These are phyloP conservation scores for Neoboletus brunneissimus DNA, from an alignment of 768 basidiomycete genomes.

Conservation along the genomic window DNA sequence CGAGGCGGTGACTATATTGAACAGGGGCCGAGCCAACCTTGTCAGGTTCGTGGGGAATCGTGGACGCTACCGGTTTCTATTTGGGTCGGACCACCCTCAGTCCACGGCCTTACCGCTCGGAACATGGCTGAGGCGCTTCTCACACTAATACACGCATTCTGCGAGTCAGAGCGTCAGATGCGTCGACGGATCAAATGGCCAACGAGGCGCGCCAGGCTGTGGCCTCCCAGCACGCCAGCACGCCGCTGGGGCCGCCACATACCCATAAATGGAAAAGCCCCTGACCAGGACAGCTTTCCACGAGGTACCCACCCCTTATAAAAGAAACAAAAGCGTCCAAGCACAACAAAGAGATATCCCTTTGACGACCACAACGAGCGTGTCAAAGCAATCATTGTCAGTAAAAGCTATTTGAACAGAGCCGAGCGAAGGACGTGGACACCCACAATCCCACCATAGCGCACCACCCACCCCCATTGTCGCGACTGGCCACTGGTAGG, in stretches of 20 bases:
- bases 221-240: neutral
- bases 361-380: conserved; percentile 1
- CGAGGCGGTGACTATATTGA: neutral
- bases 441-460: neutral
- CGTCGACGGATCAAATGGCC: neutral
- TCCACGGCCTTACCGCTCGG: neutral
- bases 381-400: conserved; percentile 17
- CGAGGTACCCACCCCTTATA: conserved; percentile 15
- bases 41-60: neutral
- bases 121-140: neutral
- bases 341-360: conserved; percentile 14
- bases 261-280: conserved; percentile 23
- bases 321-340: conserved; percentile 21
- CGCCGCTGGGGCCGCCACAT: conserved; percentile 13
- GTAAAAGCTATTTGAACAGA: conserved; percentile 24
- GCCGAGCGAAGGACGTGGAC: neutral
- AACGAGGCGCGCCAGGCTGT: conserved; percentile 14
- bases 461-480: neutral
- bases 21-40: neutral
- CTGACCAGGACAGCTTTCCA: conserved; percentile 18
- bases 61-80: neutral
- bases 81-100: neutral
- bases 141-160: neutral
- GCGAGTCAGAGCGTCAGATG: conserved; percentile 22
- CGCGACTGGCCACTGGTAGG: neutral